Evolutionary conservation across 164 flowering plant genomes (phyloP), one percentile per base, ranked within the genome.

Genomic region (Aristolochia californica): DNA sequence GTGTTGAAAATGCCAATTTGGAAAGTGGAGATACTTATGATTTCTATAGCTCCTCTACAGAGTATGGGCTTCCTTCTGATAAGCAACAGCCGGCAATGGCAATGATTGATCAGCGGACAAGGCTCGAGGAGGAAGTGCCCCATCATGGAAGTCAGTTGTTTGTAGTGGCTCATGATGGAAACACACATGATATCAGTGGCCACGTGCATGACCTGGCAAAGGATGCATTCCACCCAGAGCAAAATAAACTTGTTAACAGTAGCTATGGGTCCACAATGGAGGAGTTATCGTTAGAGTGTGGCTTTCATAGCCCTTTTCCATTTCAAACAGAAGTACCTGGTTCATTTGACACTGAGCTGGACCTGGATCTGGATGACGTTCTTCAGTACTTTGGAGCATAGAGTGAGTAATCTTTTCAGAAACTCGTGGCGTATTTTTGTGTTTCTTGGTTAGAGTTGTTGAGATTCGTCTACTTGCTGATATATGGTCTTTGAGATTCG

Each of bases 321-420:
- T 57, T 73, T 68, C 53, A 13, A 71, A 27, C n/a, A 22, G 73
- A 74, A 34, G 71, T 63, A 13, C 34, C 62, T 17, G 30, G 66
- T 60, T 44, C 74, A 17, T 45, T 75, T 74, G 70, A 68, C 59
- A 45, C 72, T 13, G 81, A 76, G 48, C 59, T 67, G 24, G 60
- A 65, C 34, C 20, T 40, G 13, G 80, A 78, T 16, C 76, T 73
- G 9, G 81, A 76, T 5, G 67, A 66, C 4, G 68, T 75, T 50
- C 71, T 82, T 24, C 62, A 70, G 53, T 82, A 67, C 80, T 79
- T 73, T 24, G 91, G 85, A 45, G 78, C 91, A 25, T 84, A 77
- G 65, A 45, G 62, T 62, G 61, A 43, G 59, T 56, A 15, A 5
- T 58, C 20, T n/a, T 53, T n/a, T 50, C 45, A 5, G 56, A 22